Evolutionary conservation across 2,329 filamentous ascomycete species (phyloP).

Genomic region (Curvularia spicifera): DNA sequence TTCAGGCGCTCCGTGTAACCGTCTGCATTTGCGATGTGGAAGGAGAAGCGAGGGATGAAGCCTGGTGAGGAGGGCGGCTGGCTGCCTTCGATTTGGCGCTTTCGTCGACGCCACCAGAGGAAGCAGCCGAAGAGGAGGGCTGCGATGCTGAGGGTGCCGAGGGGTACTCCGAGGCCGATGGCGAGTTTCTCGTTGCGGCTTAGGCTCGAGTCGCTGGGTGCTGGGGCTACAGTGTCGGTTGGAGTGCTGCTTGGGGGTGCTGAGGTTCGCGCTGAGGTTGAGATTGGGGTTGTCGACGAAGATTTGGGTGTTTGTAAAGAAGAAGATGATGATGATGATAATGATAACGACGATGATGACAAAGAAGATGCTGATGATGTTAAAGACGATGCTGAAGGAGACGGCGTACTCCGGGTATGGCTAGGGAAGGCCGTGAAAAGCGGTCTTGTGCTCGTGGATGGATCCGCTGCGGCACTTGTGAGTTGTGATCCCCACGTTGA

Average conservation of each 20-base stretch:
- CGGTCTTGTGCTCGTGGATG: slow-evolving; percentile 3
- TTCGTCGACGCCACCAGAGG: slow-evolving; percentile 34
- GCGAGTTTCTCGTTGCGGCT: slow-evolving; percentile 41
- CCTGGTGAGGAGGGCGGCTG: slow-evolving; percentile 44
- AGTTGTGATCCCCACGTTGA: slow-evolving; percentile 1
- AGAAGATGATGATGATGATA: not conserved
- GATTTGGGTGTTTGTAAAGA: not conserved
- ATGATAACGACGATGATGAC: not conserved
- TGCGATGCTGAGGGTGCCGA: slow-evolving; percentile 63
- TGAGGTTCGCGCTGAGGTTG: slow-evolving; percentile 9
- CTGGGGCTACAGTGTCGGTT: slow-evolving; percentile 25
- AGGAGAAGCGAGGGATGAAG: slow-evolving; percentile 47
- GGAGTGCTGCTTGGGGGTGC: slow-evolving; percentile 18
- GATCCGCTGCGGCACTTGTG: not conserved
- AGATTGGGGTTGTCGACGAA: not conserved
- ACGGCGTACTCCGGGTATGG: slow-evolving; percentile 1
- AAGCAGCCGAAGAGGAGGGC: slow-evolving; percentile 34
- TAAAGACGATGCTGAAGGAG: slow-evolving; percentile 7
- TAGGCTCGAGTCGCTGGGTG: slow-evolving; percentile 27
- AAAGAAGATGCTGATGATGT: not conserved
- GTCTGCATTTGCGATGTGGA: slow-evolving; percentile 33
- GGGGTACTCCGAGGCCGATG: slow-evolving; percentile 55
- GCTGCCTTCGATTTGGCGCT: slow-evolving; percentile 31
- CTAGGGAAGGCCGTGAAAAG: slow-evolving; percentile 7
- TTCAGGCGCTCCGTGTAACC: slow-evolving; percentile 23